Percentiles rank a stretch among this genome's conserved stretches.
Conservation (phyloP, 1,284 basidiomycete genomes). For the Ustilago loliicola region DNA sequence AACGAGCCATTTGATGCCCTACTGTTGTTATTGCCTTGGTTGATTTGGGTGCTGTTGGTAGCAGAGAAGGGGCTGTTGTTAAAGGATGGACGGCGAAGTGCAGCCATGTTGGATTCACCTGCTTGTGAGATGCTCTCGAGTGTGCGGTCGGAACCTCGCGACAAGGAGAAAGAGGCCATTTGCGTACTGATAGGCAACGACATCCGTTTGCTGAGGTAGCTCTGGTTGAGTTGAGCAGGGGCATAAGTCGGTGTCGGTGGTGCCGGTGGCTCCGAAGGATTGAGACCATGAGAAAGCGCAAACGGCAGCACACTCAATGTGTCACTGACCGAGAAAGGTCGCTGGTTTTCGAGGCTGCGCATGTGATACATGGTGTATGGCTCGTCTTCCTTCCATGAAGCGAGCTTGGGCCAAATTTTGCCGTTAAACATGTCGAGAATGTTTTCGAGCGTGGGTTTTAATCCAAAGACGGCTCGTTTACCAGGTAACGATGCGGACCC, state of each 20-base stretch:
- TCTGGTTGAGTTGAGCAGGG: constrained; percentile 38
- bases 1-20: constrained; percentile 24
- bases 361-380: constrained; percentile 64
- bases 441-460: constrained; percentile 77
- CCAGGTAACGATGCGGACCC: constrained; percentile 80
- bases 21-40: not conserved
- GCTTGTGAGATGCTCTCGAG: constrained; percentile 46
- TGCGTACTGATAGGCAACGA: constrained; percentile 57
- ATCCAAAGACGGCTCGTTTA: constrained; percentile 78
- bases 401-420: constrained; percentile 84
- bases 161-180: constrained; percentile 45
- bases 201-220: constrained; percentile 60
- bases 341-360: constrained; percentile 59
- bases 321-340: constrained; percentile 40
- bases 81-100: constrained; percentile 38
- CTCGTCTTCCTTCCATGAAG: constrained; percentile 77
- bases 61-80: constrained; percentile 44
- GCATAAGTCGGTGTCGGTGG: constrained; percentile 60
- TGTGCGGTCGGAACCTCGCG: constrained; percentile 31
- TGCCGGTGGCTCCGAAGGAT: constrained; percentile 53
- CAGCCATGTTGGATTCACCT: constrained; percentile 28
- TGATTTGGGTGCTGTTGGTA: constrained; percentile 2
- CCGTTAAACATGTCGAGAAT: constrained; percentile 82
- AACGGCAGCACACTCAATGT: constrained; percentile 57
- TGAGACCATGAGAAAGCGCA: constrained; percentile 61